Conservation (phyloP, 2,329 filamentous ascomycete genomes). For the Macroventuria anomochaeta region DNA sequence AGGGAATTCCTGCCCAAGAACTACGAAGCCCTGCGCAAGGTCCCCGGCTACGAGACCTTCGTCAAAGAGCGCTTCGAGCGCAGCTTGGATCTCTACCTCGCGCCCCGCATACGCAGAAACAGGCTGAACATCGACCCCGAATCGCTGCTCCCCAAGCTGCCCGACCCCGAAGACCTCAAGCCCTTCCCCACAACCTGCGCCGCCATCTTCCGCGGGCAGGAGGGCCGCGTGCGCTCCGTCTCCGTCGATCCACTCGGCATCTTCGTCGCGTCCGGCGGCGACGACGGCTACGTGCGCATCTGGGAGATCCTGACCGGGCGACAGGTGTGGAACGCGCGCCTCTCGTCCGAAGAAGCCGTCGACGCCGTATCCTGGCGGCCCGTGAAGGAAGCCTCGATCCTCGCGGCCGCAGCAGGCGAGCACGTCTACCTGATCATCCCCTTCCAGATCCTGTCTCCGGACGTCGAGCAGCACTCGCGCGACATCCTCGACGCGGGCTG, state of each 20-base stretch:
- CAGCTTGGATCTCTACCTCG: constrained; percentile 93
- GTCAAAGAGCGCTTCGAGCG: constrained; percentile 97
- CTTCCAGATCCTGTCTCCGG: constrained; percentile 69
- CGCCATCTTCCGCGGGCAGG: constrained; percentile 85
- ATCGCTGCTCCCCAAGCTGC: constrained; percentile 89
- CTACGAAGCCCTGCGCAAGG: constrained; percentile 83
- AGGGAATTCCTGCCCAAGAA: constrained; percentile 85
- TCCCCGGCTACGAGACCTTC: constrained; percentile 87
- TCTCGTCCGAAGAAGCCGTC: constrained; percentile 79
- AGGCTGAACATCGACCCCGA: constrained; percentile 96
- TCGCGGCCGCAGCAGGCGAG: constrained; percentile 85
- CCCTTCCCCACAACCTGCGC: constrained; percentile 93
- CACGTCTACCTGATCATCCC: constrained; percentile 83
- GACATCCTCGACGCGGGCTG: constrained; percentile 87
- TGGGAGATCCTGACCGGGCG: constrained; percentile 89
- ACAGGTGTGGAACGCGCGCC: constrained; percentile 82
- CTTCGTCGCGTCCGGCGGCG: constrained; percentile 89
- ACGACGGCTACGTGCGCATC: constrained; percentile 89
- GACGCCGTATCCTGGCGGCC: constrained; percentile 91
- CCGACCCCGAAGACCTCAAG: constrained; percentile 88
- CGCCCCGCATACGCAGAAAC: constrained; percentile 88
- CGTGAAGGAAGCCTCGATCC: constrained; percentile 76
- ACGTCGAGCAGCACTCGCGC: constrained; percentile 75
- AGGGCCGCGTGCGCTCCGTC: constrained; percentile 84
- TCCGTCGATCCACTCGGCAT: constrained; percentile 84